These are phyloP conservation scores for Dothideomycetidae sp. DNA, from an alignment of 2,329 filamentous ascomycete species.

Conservation along the genomic window DNA sequence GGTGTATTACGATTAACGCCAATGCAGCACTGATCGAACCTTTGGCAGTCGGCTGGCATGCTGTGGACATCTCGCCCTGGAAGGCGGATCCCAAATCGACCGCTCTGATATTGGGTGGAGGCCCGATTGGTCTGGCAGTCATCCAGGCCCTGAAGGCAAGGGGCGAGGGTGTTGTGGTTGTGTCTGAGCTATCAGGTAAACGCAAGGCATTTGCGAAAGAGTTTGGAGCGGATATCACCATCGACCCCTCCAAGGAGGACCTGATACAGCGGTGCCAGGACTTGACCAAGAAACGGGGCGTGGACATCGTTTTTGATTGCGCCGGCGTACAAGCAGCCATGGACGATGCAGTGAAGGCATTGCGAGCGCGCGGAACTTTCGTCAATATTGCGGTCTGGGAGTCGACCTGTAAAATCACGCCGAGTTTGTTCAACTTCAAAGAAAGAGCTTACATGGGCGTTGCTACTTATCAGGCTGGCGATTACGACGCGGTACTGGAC, in stretches of 20 bases:
- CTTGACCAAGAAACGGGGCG: constrained; percentile 32
- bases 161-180: constrained; percentile 36
- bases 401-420: constrained; percentile 34
- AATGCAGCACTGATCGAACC: constrained; percentile 38
- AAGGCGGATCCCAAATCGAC: constrained; percentile 32
- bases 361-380: constrained; percentile 36
- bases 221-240: constrained; percentile 39
- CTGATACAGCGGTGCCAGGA: constrained; percentile 30
- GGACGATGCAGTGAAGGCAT: constrained; percentile 34
- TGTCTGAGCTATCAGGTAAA: constrained; percentile 36
- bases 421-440: constrained; percentile 39
- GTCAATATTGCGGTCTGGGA: constrained; percentile 45
- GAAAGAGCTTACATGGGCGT: constrained; percentile 40
- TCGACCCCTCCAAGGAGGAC: constrained; percentile 37
- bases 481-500: constrained; percentile 36
- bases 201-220: constrained; percentile 36
- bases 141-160: constrained; percentile 32
- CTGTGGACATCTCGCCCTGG: constrained; percentile 37
- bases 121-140: constrained; percentile 39
- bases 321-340: constrained; percentile 39
- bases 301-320: constrained; percentile 38
- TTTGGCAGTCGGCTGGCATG: constrained; percentile 42
- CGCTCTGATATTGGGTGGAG: constrained; percentile 38
- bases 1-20: no score
- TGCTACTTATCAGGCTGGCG: constrained; percentile 37